A percentile compares a stretch with the other conserved stretches of the same genome.
Conservation (phyloP, 768 basidiomycete genomes). For the Phylloporus arenicola region DNA sequence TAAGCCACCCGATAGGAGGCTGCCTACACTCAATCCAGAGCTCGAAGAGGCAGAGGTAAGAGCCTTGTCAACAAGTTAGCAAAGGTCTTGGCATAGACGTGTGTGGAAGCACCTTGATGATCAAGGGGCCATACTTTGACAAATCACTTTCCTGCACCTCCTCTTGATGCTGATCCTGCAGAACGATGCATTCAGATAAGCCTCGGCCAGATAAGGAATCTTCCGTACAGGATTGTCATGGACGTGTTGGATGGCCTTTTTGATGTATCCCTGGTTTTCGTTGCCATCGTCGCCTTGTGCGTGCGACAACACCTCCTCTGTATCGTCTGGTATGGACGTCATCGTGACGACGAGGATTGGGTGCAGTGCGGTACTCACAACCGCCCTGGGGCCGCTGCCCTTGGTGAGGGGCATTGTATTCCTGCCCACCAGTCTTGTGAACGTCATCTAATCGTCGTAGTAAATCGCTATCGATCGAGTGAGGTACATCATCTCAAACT, state of each 20-base stretch:
- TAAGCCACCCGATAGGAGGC: slow-evolving; percentile 29
- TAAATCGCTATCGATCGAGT: background rate
- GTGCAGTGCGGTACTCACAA: slow-evolving; percentile 14
- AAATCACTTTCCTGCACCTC: slow-evolving; percentile 8
- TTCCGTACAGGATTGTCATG: slow-evolving; percentile 16
- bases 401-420: slow-evolving; percentile 57
- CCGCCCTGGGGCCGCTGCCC: slow-evolving; percentile 21
- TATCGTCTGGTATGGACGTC: slow-evolving; percentile 44
- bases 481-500: background rate
- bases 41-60: slow-evolving; percentile 11
- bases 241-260: slow-evolving; percentile 20
- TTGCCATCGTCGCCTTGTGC: slow-evolving; percentile 32
- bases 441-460: slow-evolving; percentile 36
- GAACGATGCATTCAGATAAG: background rate
- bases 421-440: slow-evolving; percentile 56
- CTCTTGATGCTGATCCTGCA: slow-evolving; percentile 15
- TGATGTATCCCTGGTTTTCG: slow-evolving; percentile 4
- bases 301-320: slow-evolving; percentile 52
- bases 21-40: slow-evolving; percentile 30
- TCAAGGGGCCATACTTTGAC: slow-evolving; percentile 18
- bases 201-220: background rate
- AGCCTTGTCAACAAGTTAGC: slow-evolving; percentile 14
- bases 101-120: slow-evolving; percentile 9
- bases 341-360: slow-evolving; percentile 5
- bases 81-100: background rate